These are phyloP conservation scores for Paramecium pentaurelia DNA, from an alignment of 73 alveolate species.

Conservation along the genomic window DNA sequence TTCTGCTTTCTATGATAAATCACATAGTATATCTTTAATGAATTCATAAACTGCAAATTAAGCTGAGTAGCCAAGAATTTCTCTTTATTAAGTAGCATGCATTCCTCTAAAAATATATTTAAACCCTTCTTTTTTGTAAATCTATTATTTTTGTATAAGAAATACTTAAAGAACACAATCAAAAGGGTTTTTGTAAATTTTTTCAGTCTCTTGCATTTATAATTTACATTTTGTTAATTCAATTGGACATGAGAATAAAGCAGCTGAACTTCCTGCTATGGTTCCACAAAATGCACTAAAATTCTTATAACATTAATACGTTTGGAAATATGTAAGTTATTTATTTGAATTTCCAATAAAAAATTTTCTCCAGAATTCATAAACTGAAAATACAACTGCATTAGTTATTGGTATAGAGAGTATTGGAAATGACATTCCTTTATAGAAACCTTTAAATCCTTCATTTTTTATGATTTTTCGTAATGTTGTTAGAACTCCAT, in stretches of 20 bases:
- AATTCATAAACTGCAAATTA: slow-evolving; percentile 52
- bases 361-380: slow-evolving; percentile 60
- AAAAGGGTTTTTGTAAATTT: slow-evolving; percentile 25
- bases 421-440: slow-evolving; percentile 68
- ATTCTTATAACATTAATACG: not conserved
- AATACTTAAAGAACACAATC: slow-evolving; percentile 35
- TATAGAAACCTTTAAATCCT: slow-evolving; percentile 54
- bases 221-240: slow-evolving; percentile 70
- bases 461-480: slow-evolving; percentile 25
- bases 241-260: slow-evolving; percentile 60
- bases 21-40: not conserved
- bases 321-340: slow-evolving; percentile 14
- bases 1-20: not conserved
- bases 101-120: slow-evolving; percentile 55
- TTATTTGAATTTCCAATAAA: not conserved
- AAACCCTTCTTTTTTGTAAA: slow-evolving; percentile 49
- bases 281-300: slow-evolving; percentile 59
- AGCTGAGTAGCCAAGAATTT: slow-evolving; percentile 56
- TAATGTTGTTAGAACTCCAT: not conserved
- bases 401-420: slow-evolving; percentile 62
- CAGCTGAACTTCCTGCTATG: slow-evolving; percentile 60
- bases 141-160: not conserved
- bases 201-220: slow-evolving; percentile 49
- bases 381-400: slow-evolving; percentile 65
- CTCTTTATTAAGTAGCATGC: slow-evolving; percentile 56